phyloP scores from a whole-genome alignment of 2,329 filamentous ascomycete species.

The Cucurbitaria berberidis region DNA sequence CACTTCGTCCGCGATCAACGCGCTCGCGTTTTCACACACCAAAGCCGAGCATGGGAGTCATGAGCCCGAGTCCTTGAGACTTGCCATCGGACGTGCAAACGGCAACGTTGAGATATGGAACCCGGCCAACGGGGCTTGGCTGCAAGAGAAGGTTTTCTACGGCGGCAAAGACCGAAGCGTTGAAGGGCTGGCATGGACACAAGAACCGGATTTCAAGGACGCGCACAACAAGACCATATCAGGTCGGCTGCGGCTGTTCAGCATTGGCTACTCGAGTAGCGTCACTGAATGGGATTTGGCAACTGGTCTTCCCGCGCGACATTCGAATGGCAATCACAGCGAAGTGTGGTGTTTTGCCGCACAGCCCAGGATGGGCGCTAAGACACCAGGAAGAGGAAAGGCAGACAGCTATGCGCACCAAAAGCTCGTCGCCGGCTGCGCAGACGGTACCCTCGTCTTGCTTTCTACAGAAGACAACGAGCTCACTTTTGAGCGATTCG shows the following conservation, averaged over 20 bases:
- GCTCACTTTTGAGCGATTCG: constrained; percentile 76
- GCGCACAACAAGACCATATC: constrained; percentile 64
- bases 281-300: constrained; percentile 95
- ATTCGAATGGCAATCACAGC: constrained; percentile 90
- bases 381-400: constrained; percentile 15
- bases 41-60: constrained; percentile 45
- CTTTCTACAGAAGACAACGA: constrained; percentile 86
- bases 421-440: constrained; percentile 85
- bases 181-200: constrained; percentile 90
- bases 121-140: constrained; percentile 79
- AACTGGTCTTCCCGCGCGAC: constrained; percentile 75
- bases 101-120: constrained; percentile 99
- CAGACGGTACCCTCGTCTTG: constrained; percentile 86
- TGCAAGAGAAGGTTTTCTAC: constrained; percentile 84
- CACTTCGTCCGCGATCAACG: constrained; percentile 90
- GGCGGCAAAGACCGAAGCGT: constrained; percentile 86
- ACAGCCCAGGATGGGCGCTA: constrained; percentile 68
- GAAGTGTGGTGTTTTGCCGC: constrained; percentile 96
- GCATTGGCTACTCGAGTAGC: constrained; percentile 89
- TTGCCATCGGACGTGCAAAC: constrained; percentile 90
- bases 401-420: constrained; percentile 42
- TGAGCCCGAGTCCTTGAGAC: constrained; percentile 68
- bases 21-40: constrained; percentile 86
- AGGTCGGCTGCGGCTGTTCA: constrained; percentile 86
- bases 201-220: constrained; percentile 76